Evolutionary conservation across 192 early-diverging fungal genomes (phyloP).

Genomic region (Rhizoclosmatium sp.): DNA sequence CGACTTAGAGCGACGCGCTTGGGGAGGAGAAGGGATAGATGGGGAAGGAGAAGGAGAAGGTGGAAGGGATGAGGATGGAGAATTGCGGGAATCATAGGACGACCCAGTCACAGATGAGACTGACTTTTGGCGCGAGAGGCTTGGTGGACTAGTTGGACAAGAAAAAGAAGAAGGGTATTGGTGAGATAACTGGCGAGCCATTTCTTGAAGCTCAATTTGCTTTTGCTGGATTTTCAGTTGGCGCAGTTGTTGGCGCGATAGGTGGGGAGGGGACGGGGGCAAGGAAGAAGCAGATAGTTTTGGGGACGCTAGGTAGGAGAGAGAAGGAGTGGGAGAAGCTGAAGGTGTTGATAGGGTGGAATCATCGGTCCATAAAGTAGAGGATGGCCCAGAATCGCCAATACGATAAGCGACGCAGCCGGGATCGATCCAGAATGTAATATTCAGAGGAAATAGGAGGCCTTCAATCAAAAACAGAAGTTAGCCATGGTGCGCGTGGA

Average conservation of each 20-base stretch:
- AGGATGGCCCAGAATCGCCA: conserved; percentile 30
- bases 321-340: not conserved
- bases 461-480: not conserved
- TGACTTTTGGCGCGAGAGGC: no score
- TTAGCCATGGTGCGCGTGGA: no score
- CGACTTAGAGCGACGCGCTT: no score
- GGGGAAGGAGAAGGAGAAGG: no score
- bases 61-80: no score
- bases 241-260: conserved; percentile 22
- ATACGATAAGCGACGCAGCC: conserved; percentile 34
- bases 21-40: no score
- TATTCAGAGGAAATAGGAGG: conserved; percentile 19
- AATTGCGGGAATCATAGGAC: no score
- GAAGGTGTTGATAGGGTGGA: not conserved
- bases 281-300: conserved; percentile 9
- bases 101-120: no score
- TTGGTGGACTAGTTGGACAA: no score
- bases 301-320: not conserved
- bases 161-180: not conserved
- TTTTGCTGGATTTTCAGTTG: conserved; percentile 32
- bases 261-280: conserved; percentile 31
- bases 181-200: conserved; percentile 18
- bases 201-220: conserved; percentile 33
- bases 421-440: conserved; percentile 48
- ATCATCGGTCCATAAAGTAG: conserved; percentile 22